Percentiles rank a stretch among this genome's conserved stretches.
Evolutionary conservation across 2,329 filamentous ascomycete species (phyloP).

Genomic region (Phialocephala subalpina): DNA sequence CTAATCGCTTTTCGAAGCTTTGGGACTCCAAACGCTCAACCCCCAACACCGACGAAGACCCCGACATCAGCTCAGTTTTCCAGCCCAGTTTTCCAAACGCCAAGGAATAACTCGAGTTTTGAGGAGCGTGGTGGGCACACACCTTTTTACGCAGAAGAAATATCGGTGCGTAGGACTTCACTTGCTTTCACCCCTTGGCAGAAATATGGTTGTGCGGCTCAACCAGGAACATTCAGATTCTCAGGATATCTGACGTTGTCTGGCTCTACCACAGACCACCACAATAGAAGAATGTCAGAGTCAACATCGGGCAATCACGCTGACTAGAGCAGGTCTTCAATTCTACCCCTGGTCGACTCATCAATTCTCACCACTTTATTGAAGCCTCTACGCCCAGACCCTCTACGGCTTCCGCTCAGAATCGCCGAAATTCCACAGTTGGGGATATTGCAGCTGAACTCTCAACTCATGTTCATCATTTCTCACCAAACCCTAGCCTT

Average conservation of each 20-base stretch:
- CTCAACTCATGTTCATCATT: conserved; percentile 69
- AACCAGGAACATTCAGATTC: conserved; percentile 1
- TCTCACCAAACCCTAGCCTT: conserved; percentile 60
- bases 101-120: conserved; percentile 56
- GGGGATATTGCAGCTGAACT: conserved; percentile 59
- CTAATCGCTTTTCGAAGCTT: conserved; percentile 58
- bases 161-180: conserved; percentile 54
- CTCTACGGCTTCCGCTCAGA: conserved; percentile 44
- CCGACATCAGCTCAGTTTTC: conserved; percentile 61
- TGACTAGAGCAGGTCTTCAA: conserved; percentile 54
- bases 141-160: conserved; percentile 71
- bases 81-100: conserved; percentile 65
- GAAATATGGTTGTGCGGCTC: not conserved
- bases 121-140: conserved; percentile 63
- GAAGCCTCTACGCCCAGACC: conserved; percentile 38
- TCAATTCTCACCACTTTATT: conserved; percentile 39
- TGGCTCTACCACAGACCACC: not conserved
- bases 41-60: conserved; percentile 65
- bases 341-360: conserved; percentile 66
- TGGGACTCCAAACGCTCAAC: conserved; percentile 69
- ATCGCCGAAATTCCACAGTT: conserved; percentile 57
- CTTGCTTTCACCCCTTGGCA: not conserved
- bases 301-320: conserved; percentile 1
- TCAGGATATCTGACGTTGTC: not conserved
- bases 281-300: not conserved